These are phyloP conservation scores for Capsella rubella DNA, from an alignment of 441 rosid species.

Conservation along the genomic window DNA sequence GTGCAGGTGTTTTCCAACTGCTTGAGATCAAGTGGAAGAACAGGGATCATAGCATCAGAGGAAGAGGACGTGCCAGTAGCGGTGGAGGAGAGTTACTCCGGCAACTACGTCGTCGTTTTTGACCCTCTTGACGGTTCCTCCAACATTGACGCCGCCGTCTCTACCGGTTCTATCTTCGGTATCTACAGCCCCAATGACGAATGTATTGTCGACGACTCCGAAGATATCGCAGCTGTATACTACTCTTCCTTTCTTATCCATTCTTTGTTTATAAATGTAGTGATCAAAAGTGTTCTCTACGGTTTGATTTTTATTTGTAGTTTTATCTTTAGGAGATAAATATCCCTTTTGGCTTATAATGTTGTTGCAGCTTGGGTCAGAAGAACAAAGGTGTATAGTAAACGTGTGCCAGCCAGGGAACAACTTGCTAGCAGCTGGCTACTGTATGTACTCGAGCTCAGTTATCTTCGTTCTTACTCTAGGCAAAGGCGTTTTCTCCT, in stretches of 20 bases:
- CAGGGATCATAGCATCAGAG: constrained; percentile 94
- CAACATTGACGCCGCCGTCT: constrained; percentile 91
- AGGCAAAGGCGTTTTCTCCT: constrained; percentile 83
- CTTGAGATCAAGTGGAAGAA: constrained; percentile 90
- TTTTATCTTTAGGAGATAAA: neutral
- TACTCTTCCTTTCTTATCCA: constrained; percentile 1
- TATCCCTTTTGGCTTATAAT: constrained; percentile 2
- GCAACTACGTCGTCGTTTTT: constrained; percentile 89
- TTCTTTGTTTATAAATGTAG: no score
- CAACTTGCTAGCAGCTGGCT: constrained; percentile 91
- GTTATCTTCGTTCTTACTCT: constrained; percentile 79
- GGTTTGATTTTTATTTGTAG: neutral
- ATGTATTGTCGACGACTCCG: constrained; percentile 75
- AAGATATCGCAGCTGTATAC: constrained; percentile 57
- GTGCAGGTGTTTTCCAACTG: constrained; percentile 89
- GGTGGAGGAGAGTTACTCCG: constrained; percentile 92
- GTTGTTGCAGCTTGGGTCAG: constrained; percentile 62
- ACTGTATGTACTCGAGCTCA: constrained; percentile 98
- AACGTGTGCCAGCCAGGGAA: constrained; percentile 95
- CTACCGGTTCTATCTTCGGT: constrained; percentile 96
- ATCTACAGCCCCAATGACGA: constrained; percentile 91
- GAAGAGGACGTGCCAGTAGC: constrained; percentile 98
- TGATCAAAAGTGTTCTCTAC: no score
- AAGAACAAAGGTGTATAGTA: constrained; percentile 74
- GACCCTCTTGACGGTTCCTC: constrained; percentile 98